Evolutionary conservation across 345 rosid genomes (phyloP), one percentile per base, ranked within the genome.

Genomic region (Gossypium rotundifolium): DNA sequence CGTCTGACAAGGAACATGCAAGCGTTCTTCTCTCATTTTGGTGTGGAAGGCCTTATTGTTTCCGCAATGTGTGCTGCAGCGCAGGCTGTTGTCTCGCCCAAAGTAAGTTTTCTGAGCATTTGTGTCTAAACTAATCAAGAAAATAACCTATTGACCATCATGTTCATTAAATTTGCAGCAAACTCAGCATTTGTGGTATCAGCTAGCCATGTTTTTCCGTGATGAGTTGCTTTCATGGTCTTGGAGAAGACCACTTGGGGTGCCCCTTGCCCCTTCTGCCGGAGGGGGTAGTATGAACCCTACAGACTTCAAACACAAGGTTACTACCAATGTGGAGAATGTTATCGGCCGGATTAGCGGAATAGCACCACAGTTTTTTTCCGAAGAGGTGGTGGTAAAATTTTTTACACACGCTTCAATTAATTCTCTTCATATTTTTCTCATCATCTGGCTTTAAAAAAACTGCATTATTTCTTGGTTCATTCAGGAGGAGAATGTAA

Each of bases 321-420:
- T 96, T 61, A 83, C 83, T 74, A 76, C 91, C 72, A 96, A 96
- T 33, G 98, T 90, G 44, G 93, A 90, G 57, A 87, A 81, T 75
- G 98, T 91, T 46, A 86, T 96, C 71, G 71, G 51, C 67, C 88
- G 97, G 63, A 88, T 93, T 81, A 88, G 81, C 48, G 90, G 90
- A 74, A 88, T 93, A 33, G 96, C 97, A 13, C 98, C 97, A 0
- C 97, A 88, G 76, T 84, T 74, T 69, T 84, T 87, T 71, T 88
- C 98, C 0, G 97, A 96, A 85, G 98, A 91, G 97, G 99, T 95
- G 97, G 99, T 95, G 97, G 99, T 95, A 85, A 9, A 22, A 11
- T 7, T 11, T 11, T 10, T 9, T 45, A 10, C 0, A 3, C 10
- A 17, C 7, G n/a, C 23, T 53, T 17, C 8, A n/a, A n/a, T 53